Base-by-base conservation (phyloP, 176 grass and related monocot genomes). In the Coix lacrymajobi region DNA sequence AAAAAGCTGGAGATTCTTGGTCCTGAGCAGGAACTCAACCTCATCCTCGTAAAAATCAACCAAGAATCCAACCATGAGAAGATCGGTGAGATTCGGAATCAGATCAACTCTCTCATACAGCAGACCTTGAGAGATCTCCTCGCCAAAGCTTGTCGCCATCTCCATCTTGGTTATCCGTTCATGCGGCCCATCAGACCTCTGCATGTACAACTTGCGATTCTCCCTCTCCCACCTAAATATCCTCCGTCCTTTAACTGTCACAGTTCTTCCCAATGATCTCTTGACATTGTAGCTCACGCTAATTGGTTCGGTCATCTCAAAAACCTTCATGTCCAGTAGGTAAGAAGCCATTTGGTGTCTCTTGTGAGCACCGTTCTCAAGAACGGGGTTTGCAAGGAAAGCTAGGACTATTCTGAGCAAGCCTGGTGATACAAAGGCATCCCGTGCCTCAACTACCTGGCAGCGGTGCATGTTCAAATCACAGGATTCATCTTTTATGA, bases 21-120 rank as follows among this genome's bases (percentile, higher is more conserved):
- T 88, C 65, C 76, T 66, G 30, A 89, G 61, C 82, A 89, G 33
- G 79, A 81, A 89, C 37, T 85, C 56, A 26, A 89, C 82, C 37
- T 75, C 81, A 57, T 66, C 67, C 40, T 67, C 68, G n/a, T 84
- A 57, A 65, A 89, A 89, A 34, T 69, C 66, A 68, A 79, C 37
- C 36, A 78, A 58, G 20, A 87, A 87, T 26, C 64, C 75, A 81
- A 63, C 25, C 14, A 24, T 72, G 11, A 87, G 51, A 56, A 79
- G 68, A 15, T 77, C 75, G 0, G 14, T 57, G 17, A 87, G 65
- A 62, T 66, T 63, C 15, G 48, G 32, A 70, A 86, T 69, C 11
- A 73, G 22, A 10, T 79, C 78, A 73, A 29, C 64, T 54, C 82
- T 88, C 15, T 89, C 69, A 66, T 85, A 73, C 1, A 84, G 11